phyloP scores from a whole-genome alignment of 2,329 filamentous ascomycete genomes.

The Tympanopsis confertula region DNA sequence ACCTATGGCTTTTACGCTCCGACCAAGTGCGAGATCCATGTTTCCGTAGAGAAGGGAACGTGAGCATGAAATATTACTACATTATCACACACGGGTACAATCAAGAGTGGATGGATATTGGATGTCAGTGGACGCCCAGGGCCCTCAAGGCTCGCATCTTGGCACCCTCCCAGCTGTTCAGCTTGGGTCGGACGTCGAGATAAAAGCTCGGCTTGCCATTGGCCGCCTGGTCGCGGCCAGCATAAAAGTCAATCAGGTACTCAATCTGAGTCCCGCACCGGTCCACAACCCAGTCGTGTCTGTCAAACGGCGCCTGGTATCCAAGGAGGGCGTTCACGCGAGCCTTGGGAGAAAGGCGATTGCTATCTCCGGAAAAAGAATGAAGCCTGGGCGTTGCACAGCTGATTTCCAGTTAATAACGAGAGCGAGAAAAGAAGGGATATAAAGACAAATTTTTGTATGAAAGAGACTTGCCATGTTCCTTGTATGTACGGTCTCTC shows the following conservation, averaged over 20 bases:
- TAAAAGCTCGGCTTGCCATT: constrained; percentile 47
- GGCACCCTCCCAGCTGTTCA: constrained; percentile 56
- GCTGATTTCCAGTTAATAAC: constrained; percentile 18
- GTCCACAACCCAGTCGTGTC: constrained; percentile 95
- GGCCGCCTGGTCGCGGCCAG: constrained; percentile 41
- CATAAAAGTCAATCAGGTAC: constrained; percentile 97
- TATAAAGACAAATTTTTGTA: background rate
- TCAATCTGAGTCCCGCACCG: constrained; percentile 76
- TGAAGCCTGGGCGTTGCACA: constrained; percentile 73
- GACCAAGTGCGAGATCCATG: too few relatives aligned
- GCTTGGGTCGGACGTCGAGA: constrained; percentile 55
- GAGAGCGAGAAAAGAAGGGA: background rate
- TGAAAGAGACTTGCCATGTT: constrained; percentile 40
- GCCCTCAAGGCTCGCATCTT: constrained; percentile 49
- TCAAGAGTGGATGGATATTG: background rate
- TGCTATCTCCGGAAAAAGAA: constrained; percentile 66
- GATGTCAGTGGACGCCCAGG: constrained; percentile 31
- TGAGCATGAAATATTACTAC: too few relatives aligned
- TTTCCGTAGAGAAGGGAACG: too few relatives aligned
- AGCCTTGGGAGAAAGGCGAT: constrained; percentile 67
- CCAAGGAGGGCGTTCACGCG: constrained; percentile 72
- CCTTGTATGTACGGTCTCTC: constrained; percentile 53
- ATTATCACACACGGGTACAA: background rate
- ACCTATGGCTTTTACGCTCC: too few relatives aligned
- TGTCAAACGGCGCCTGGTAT: constrained; percentile 85